A percentile compares a stretch with the other conserved stretches of the same genome.
Conservation (phyloP, 2,329 filamentous ascomycete species). For the Colletotrichum salicis region DNA sequence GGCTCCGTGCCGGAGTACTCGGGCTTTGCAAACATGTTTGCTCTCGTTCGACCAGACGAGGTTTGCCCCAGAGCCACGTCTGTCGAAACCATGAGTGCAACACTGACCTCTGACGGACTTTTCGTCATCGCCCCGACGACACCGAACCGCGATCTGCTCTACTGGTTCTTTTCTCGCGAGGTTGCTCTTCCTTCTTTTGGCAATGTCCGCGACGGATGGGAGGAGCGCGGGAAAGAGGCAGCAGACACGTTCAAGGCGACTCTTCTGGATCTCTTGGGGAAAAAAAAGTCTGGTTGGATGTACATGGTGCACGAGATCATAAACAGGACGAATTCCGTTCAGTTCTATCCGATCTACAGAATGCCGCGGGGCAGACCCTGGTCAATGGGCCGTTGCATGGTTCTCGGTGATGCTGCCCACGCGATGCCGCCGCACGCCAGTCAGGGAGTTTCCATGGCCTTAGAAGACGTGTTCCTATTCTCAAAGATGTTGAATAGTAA, state of each 20-base stretch:
- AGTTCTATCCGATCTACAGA: slow-evolving; percentile 49
- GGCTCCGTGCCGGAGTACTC: slow-evolving; percentile 45
- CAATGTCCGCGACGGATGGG: slow-evolving; percentile 45
- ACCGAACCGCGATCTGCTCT: slow-evolving; percentile 39
- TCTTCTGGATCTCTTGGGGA: slow-evolving; percentile 39
- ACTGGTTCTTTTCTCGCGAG: slow-evolving; percentile 45
- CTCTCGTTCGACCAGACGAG: slow-evolving; percentile 38
- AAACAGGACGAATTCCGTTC: slow-evolving; percentile 38
- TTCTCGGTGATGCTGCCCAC: slow-evolving; percentile 68
- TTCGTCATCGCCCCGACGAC: slow-evolving; percentile 42
- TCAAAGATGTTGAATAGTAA: slow-evolving; percentile 47
- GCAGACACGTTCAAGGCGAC: slow-evolving; percentile 44
- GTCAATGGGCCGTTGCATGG: slow-evolving; percentile 52
- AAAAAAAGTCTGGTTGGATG: slow-evolving; percentile 45
- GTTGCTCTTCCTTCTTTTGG: slow-evolving; percentile 40
- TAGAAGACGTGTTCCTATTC: slow-evolving; percentile 64
- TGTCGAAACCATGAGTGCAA: slow-evolving; percentile 42
- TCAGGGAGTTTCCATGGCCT: slow-evolving; percentile 65
- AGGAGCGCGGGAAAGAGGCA: slow-evolving; percentile 42
- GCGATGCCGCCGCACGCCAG: slow-evolving; percentile 64
- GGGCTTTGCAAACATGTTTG: slow-evolving; percentile 41
- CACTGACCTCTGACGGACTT: slow-evolving; percentile 44
- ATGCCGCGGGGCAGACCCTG: slow-evolving; percentile 47
- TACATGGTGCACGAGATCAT: slow-evolving; percentile 35
- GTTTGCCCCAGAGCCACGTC: slow-evolving; percentile 6